phyloP scores from a whole-genome alignment of 495 filamentous ascomycete species.

The Melanomma pulvis-pyrius region DNA sequence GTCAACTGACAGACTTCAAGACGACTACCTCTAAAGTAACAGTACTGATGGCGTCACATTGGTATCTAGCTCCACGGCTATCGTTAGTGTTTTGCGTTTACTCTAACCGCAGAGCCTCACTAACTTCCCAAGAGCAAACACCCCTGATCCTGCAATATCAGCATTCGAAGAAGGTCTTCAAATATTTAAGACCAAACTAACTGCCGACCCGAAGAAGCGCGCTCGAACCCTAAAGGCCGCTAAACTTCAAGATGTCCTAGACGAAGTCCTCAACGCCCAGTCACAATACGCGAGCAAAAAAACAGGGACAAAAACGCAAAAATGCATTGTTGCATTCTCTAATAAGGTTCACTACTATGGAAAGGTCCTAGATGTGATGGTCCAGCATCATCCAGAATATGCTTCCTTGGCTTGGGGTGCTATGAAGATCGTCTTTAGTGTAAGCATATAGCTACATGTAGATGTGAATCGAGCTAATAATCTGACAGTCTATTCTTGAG shows the following conservation, averaged over 20 bases:
- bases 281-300: neutral
- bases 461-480: neutral
- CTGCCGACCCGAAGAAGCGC: neutral
- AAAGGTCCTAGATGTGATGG: constrained; percentile 4
- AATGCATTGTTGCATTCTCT: constrained; percentile 13
- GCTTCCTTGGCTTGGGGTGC: constrained; percentile 18
- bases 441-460: too few species aligned
- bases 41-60: constrained; percentile 4
- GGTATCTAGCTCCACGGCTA: constrained; percentile 8
- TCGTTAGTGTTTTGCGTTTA: too few species aligned
- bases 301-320: neutral
- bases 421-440: neutral
- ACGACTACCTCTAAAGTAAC: too few species aligned
- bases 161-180: constrained; percentile 4
- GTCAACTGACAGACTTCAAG: too few species aligned
- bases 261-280: constrained; percentile 11
- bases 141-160: neutral
- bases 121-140: neutral
- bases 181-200: constrained; percentile 8
- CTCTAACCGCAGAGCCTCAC: too few species aligned
- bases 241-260: constrained; percentile 10
- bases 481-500: constrained; percentile 21
- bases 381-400: constrained; percentile 18
- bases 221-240: constrained; percentile 1
- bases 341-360: constrained; percentile 7